A percentile compares a stretch with the other conserved stretches of the same genome.
Evolutionary conservation across 176 grass and related monocot species (phyloP).

Genomic region (Melocanna baccifera): DNA sequence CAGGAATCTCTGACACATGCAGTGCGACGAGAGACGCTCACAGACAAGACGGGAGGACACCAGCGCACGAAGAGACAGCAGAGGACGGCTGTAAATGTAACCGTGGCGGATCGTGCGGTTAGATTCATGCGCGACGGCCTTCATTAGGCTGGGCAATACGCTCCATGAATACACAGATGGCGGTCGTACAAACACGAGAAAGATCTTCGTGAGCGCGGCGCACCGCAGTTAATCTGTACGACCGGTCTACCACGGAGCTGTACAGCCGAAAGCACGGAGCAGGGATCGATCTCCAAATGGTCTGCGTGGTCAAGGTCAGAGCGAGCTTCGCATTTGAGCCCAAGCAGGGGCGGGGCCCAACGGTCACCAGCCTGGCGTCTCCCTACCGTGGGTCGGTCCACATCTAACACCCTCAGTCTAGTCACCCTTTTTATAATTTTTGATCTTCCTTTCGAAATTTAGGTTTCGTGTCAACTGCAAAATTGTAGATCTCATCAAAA

Average conservation of each 20-base stretch:
- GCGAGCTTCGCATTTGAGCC: not conserved
- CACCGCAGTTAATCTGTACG: not conserved
- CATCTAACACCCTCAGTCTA: too few species aligned
- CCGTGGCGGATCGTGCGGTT: not conserved
- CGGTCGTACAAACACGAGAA: not conserved
- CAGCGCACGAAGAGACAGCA: not conserved
- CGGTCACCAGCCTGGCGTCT: too few species aligned
- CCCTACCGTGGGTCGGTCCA: too few species aligned
- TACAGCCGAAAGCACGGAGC: not conserved
- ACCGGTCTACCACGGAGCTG: not conserved
- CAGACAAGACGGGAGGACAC: not conserved
- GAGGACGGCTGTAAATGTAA: not conserved
- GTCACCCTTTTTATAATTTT: too few species aligned
- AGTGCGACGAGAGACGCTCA: not conserved
- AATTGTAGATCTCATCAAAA: too few species aligned
- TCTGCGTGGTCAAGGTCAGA: not conserved
- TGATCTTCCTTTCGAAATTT: too few species aligned
- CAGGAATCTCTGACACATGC: slow-evolving; percentile 2
- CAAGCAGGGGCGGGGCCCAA: too few species aligned
- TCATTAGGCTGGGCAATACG: not conserved
- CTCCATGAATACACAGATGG: not conserved
- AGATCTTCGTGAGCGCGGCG: not conserved
- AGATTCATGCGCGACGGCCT: not conserved
- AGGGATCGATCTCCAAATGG: not conserved
- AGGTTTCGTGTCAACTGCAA: too few species aligned